phyloP scores from a whole-genome alignment of 345 rosid species.

The Camelina hispida region DNA sequence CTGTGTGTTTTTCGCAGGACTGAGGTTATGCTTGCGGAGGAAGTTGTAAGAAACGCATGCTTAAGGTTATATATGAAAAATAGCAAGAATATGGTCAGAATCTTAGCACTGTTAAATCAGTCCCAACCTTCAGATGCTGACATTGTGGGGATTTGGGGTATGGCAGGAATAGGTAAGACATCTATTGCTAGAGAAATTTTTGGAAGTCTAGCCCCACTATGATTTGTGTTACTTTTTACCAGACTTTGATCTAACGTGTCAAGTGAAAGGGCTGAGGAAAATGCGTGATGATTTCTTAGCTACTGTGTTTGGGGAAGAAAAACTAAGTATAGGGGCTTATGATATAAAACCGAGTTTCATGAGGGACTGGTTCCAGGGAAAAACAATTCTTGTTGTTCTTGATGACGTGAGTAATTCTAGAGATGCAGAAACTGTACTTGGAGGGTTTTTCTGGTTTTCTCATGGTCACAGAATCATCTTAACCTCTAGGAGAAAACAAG shows the following conservation, averaged over 20 bases:
- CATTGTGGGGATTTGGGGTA: conserved; percentile 28
- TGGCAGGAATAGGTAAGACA: conserved; percentile 42
- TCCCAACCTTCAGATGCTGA: conserved; percentile 1
- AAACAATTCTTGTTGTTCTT: conserved; percentile 31
- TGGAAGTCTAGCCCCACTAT: conserved; percentile 7
- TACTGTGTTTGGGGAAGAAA: conserved; percentile 34
- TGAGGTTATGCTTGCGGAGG: conserved; percentile 7
- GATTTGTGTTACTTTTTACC: conserved; percentile 24
- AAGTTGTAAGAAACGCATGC: conserved; percentile 23
- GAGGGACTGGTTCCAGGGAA: background rate
- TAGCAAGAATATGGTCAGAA: conserved; percentile 13
- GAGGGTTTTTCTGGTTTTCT: conserved; percentile 45
- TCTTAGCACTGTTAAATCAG: conserved; percentile 4
- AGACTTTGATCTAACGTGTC: conserved; percentile 26
- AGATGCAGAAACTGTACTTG: conserved; percentile 38
- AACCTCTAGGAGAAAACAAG: conserved; percentile 39
- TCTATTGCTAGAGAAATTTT: conserved; percentile 34
- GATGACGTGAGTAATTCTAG: conserved; percentile 37
- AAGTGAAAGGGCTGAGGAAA: conserved; percentile 16
- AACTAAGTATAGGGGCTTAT: conserved; percentile 17
- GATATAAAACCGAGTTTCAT: conserved; percentile 34
- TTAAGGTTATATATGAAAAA: conserved; percentile 8
- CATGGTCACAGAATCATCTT: conserved; percentile 33
- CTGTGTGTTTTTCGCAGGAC: background rate
- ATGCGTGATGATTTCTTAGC: conserved; percentile 34